Evolutionary conservation across 305 asterid species (phyloP).

Genomic region (Fraxinus floribunda): DNA sequence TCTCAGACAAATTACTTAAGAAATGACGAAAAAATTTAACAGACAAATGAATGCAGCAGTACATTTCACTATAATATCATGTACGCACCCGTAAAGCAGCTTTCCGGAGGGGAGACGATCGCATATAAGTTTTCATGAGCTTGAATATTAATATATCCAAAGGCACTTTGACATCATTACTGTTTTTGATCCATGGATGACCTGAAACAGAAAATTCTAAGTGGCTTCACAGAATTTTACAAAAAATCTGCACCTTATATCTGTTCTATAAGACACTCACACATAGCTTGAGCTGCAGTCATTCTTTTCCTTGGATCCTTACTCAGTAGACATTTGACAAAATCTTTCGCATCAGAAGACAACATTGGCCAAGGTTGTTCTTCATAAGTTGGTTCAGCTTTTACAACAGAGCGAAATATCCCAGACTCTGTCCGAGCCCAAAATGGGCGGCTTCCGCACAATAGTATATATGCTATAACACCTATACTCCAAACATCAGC

Average conservation of each 20-base stretch:
- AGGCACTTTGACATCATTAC: conserved; percentile 42
- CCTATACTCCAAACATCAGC: conserved; percentile 98
- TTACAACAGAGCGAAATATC: conserved; percentile 79
- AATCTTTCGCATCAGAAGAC: conserved; percentile 67
- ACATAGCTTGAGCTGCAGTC: conserved; percentile 94
- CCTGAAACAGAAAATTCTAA: conserved; percentile 39
- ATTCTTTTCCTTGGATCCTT: conserved; percentile 93
- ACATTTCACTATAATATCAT: background rate
- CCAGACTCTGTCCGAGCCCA: conserved; percentile 98
- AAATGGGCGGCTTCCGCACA: conserved; percentile 93
- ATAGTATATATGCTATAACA: conserved; percentile 76
- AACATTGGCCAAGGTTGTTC: conserved; percentile 74
- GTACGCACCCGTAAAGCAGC: conserved; percentile 59
- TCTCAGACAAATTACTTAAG: background rate
- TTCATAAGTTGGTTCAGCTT: conserved; percentile 84
- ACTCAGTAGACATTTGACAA: conserved; percentile 61
- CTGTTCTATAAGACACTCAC: conserved; percentile 43
- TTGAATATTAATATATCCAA: conserved; percentile 56
- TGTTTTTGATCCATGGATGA: conserved; percentile 68
- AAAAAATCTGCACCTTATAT: background rate
- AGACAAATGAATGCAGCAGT: background rate
- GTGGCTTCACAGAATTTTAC: background rate
- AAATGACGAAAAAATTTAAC: background rate
- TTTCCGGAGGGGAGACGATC: conserved; percentile 67
- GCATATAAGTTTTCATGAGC: conserved; percentile 65